Evolutionary conservation across 805 yeast genomes (phyloP), one percentile per base, ranked within the genome.

Genomic region (Lachancea lanzarotensis): DNA sequence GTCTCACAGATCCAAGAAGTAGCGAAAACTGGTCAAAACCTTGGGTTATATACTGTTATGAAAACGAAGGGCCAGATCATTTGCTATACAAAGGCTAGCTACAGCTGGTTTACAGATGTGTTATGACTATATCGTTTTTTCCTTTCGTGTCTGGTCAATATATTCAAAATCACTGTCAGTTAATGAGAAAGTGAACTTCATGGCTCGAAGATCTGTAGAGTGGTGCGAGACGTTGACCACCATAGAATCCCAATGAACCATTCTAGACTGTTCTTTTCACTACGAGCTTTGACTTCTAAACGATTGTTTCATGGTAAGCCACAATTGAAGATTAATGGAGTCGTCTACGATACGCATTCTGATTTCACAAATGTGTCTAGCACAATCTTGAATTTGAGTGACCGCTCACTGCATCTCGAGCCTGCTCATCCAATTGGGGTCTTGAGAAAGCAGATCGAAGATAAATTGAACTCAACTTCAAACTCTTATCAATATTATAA

Each of bases 401-500:
- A 80, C 19, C 73, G 95, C 49, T 76, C 84, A 41, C 68, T 91
- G 20, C 96, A 91, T 61, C 71, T 78, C 39, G 70, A 85, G 48
- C 76, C 79, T 17, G 68, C 79, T 51, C 98, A 93, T 63, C 98
- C 98, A 6, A 78, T 93, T 33, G 96, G 96, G 2, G 91, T 90
- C 42, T 71, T 93, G 30, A 75, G 89, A 38, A 72, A 76, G 17
- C 69, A 90, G 49, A 79, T 93, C 35, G 95, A 90, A 60, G 65
- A 62, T 15, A 78, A 82, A 48, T 79, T 93, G 60, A 54, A 70
- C 16, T 76, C 75, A 0, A 65, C 82, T 38, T 95, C 89, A 2
- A 81, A 82, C 60, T 83, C 95, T 0, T 80, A 81, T 53, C 40
- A 41, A 3, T 48, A 54, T 15, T 88, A 82, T 66, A 85, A 83